Evolutionary conservation across 176 grass and related monocot species (phyloP), one percentile per base, ranked within the genome.

Genomic region (Aegilops sharonensis): DNA sequence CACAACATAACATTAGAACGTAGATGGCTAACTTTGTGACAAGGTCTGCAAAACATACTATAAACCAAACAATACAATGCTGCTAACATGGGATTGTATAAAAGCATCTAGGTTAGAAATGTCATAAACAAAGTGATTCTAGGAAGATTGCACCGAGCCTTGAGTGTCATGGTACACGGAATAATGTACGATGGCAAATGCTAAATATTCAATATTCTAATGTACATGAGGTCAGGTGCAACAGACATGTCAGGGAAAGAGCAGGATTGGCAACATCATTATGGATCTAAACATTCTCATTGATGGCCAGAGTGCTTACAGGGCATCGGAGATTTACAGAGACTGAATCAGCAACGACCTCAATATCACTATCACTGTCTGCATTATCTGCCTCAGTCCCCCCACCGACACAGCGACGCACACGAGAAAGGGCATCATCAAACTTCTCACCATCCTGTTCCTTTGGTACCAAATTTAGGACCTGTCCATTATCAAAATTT

Each of bases 291-390:
- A 35, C 74, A 84, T 80, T 52, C 30, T 60, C 11, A 71, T 36
- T 66, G 15, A 80, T 36, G 71, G 61, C 17, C 31, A 86, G 23
- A 85, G 11, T 83, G 78, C 95, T 95, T 93, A 98, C 95, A 31
- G 95, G 95, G 64, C 95, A 98, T 35, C 95, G 95, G 69, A 98
- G 88, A 83, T 93, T 95, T 36, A 98, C 89, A 42, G 91, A 90
- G 56, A 98, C 89, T 17, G 81, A 91, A 85, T 98, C 89, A 64
- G 95, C 89, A 32, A 98, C 91, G 62, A 98, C 88, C 86, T 98
- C 95, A 29, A 98, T 90, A 89, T 98, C 95, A 36, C 91, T 98
- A 79, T 98, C 95, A 63, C 93, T 87, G 47, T 92, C 89, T 50
- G 91, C 91, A 76, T 91, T 86, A 72, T 89, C 90, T 74, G 87